Evolutionary conservation across 148 eudicot species (phyloP), one percentile per base, ranked within the genome.

Genomic region (Chenopodium berlandieri): DNA sequence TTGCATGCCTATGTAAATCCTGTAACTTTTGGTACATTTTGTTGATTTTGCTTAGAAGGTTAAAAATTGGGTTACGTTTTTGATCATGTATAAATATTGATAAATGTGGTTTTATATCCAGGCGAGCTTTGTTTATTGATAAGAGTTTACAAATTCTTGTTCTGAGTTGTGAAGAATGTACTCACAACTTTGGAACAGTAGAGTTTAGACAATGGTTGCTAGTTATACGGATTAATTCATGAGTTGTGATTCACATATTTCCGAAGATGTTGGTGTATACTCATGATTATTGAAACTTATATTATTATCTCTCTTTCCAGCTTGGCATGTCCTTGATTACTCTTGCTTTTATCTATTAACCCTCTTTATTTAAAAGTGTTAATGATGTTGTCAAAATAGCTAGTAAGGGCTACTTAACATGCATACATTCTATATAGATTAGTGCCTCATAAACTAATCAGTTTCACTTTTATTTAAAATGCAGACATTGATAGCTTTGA

Each of bases 401-500:
- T 78, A 63, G 37, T 37, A 1, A 19, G 72, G 30, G 76, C 52
- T 16, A 20, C 23, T 10, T 32, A 32, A 20, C 2, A 70, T 67
- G 62, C 48, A 69, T 79, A 69, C n/a, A 3, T 58, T 25, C 19
- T 46, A 13, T 17, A 22, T 19, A 52, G 54, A 66, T 27, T 31
- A 64, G 30, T 27, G 46, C 34, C 75, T 76, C n/a, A 27, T 14
- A 58, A 32, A 31, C 31, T 50, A 13, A 73, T 73, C 13, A 11
- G 44, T 48, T 37, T 69, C 48, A 52, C 23, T 66, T 76, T 25
- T 12, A 66, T 63, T 50, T 78, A 71, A 23, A 84, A 80, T 89
- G 86, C 91, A 96, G 99, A 91, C 94, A 68, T 87, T 96, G 84
- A 81, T 94, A 83, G 91, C 95, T 86, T 82, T 96, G 75, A 96